These are phyloP conservation scores for Tranzscheliella williamsii DNA, from an alignment of 1,284 basidiomycete genomes.

Conservation along the genomic window DNA sequence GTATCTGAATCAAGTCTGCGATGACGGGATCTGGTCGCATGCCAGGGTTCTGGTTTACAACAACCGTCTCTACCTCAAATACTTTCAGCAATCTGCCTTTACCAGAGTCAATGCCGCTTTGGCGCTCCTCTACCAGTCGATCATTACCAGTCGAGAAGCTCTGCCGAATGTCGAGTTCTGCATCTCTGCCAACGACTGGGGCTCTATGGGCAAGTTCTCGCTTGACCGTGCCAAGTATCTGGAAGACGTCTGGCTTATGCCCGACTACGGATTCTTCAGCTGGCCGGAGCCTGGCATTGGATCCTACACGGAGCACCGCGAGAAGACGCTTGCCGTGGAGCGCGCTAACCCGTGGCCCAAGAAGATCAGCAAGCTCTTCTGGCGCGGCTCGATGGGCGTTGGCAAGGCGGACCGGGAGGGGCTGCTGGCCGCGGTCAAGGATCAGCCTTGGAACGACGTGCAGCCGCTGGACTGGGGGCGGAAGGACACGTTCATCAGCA, in stretches of 20 bases:
- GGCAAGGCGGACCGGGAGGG: conserved; percentile 49
- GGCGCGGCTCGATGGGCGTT: conserved; percentile 51
- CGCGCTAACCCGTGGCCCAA: conserved; percentile 33
- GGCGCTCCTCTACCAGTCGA: conserved; percentile 42
- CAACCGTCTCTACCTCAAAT: conserved; percentile 52
- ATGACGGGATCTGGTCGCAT: conserved; percentile 51
- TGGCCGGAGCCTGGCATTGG: conserved; percentile 58
- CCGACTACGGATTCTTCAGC: conserved; percentile 54
- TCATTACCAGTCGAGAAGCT: conserved; percentile 41
- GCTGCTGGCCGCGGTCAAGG: conserved; percentile 28
- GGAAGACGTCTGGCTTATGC: conserved; percentile 58
- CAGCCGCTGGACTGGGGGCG: conserved; percentile 41
- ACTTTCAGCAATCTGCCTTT: conserved; percentile 46
- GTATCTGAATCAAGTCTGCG: conserved; percentile 52
- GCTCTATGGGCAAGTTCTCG: conserved; percentile 48
- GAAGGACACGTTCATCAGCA: conserved; percentile 21
- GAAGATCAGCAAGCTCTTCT: conserved; percentile 48
- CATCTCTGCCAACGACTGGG: conserved; percentile 54
- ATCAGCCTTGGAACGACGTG: conserved; percentile 50
- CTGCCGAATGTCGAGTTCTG: conserved; percentile 59
- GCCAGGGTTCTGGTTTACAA: conserved; percentile 54
- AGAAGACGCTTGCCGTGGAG: conserved; percentile 36
- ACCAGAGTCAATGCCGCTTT: conserved; percentile 44
- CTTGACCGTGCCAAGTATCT: conserved; percentile 44
- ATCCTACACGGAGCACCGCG: conserved; percentile 45